These are phyloP conservation scores for Podaxis pistillaris DNA, from an alignment of 768 basidiomycete genomes.

Conservation along the genomic window DNA sequence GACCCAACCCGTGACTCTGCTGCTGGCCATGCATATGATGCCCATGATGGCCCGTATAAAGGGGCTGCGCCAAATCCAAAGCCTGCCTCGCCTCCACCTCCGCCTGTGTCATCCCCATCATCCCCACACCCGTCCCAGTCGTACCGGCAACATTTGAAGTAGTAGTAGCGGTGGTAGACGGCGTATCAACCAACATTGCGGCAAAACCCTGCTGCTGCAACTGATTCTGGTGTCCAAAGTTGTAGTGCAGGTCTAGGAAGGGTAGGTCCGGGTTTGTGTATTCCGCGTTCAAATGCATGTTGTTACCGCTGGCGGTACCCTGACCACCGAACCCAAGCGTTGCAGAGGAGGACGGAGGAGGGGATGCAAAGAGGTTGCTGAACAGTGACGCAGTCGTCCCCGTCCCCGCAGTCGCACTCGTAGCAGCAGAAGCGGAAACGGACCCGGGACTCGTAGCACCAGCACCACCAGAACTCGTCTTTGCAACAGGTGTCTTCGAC, in stretches of 20 bases:
- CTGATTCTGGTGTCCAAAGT: constrained; percentile 21
- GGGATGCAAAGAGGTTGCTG: background rate
- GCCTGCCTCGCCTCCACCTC: constrained; percentile 26
- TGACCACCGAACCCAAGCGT: background rate
- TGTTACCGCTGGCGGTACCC: background rate
- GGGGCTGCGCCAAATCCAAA: constrained; percentile 31
- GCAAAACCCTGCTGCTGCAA: constrained; percentile 11
- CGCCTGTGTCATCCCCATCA: constrained; percentile 11
- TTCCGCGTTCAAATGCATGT: background rate
- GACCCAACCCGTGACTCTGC: constrained; percentile 16
- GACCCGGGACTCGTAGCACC: background rate
- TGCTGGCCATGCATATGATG: constrained; percentile 8
- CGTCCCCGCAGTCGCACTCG: background rate
- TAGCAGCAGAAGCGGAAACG: background rate
- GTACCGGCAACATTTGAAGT: background rate
- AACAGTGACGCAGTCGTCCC: constrained; percentile 1
- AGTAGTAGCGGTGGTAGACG: background rate
- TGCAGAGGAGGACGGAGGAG: background rate
- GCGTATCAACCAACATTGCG: constrained; percentile 10
- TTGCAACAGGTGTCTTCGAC: constrained; percentile 8
- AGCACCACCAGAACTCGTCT: background rate
- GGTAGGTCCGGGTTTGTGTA: constrained; percentile 43
- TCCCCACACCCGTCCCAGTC: background rate
- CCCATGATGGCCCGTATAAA: constrained; percentile 4
- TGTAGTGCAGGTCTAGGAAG: constrained; percentile 74